Percentiles rank a stretch among this genome's conserved stretches.
Evolutionary conservation across 305 asterid species (phyloP).

Genomic region (Withania somnifera): DNA sequence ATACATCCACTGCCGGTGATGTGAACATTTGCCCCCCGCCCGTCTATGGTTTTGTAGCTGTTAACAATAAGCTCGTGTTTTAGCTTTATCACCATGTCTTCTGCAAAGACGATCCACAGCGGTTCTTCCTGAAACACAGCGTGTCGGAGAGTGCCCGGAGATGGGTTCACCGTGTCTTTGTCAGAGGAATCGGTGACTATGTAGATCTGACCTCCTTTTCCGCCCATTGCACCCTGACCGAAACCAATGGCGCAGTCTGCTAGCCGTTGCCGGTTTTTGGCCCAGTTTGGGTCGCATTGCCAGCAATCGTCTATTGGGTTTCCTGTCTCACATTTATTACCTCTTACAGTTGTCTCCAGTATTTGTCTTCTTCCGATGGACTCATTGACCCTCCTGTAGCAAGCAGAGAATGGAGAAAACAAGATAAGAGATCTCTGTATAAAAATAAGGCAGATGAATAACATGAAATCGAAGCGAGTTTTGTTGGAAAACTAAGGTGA

Average conservation of each 20-base stretch:
- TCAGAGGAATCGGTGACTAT: conserved; percentile 20
- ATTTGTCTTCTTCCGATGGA: not conserved
- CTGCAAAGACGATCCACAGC: conserved; percentile 14
- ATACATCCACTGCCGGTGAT: conserved; percentile 20
- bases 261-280: conserved; percentile 15
- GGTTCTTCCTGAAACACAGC: conserved; percentile 16
- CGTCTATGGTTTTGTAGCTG: conserved; percentile 20
- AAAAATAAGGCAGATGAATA: not conserved
- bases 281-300: conserved; percentile 34
- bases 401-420: not conserved
- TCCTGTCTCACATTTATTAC: conserved; percentile 13
- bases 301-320: conserved; percentile 35
- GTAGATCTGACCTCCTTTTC: conserved; percentile 25
- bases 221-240: conserved; percentile 23
- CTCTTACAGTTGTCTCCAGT: not conserved
- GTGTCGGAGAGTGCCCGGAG: conserved; percentile 13
- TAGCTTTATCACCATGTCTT: conserved; percentile 11
- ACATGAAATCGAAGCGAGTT: not conserved
- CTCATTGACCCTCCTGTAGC: conserved; percentile 6
- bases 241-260: conserved; percentile 32
- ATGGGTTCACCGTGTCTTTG: conserved; percentile 10
- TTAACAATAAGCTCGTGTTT: conserved; percentile 14
- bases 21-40: conserved; percentile 21
- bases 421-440: not conserved
- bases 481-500: not conserved